A percentile compares a stretch with the other conserved stretches of the same genome.
Conservation (phyloP, 2,329 filamentous ascomycete genomes). For the Epichloe glyceriae region DNA sequence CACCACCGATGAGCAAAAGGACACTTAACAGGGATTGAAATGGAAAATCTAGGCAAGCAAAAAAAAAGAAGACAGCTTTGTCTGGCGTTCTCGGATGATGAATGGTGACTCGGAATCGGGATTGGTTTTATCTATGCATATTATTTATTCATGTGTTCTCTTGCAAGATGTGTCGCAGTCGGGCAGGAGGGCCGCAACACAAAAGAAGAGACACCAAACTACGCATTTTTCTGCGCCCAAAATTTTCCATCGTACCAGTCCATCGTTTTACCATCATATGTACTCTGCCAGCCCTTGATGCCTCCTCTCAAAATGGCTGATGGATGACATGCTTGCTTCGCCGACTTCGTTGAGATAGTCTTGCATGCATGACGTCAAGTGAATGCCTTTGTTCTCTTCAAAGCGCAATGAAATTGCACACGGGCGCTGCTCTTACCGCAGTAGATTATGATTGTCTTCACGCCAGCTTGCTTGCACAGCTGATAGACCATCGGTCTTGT, state of each 20-base stretch:
- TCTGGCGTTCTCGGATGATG: conserved; percentile 22
- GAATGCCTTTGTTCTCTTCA: not conserved
- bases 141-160: not conserved
- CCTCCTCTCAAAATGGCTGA: conserved; percentile 37
- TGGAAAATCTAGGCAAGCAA: not conserved
- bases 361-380: conserved; percentile 33
- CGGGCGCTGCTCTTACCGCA: conserved; percentile 28
- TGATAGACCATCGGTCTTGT: conserved; percentile 34
- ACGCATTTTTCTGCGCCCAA: conserved; percentile 14
- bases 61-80: conserved; percentile 8
- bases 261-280: conserved; percentile 33
- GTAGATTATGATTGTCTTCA: conserved; percentile 40
- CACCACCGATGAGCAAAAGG: conserved; percentile 15
- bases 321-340: conserved; percentile 31
- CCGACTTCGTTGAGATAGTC: conserved; percentile 37
- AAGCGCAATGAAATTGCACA: not conserved
- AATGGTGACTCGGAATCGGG: conserved; percentile 5
- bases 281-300: conserved; percentile 41
- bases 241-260: conserved; percentile 34
- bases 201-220: not conserved
- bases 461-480: conserved; percentile 35
- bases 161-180: not conserved
- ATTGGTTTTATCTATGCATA: not conserved
- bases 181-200: not conserved
- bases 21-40: conserved; percentile 7